phyloP scores from a whole-genome alignment of 257 asterid genomes.

The Ocimum tenuiflorum region DNA sequence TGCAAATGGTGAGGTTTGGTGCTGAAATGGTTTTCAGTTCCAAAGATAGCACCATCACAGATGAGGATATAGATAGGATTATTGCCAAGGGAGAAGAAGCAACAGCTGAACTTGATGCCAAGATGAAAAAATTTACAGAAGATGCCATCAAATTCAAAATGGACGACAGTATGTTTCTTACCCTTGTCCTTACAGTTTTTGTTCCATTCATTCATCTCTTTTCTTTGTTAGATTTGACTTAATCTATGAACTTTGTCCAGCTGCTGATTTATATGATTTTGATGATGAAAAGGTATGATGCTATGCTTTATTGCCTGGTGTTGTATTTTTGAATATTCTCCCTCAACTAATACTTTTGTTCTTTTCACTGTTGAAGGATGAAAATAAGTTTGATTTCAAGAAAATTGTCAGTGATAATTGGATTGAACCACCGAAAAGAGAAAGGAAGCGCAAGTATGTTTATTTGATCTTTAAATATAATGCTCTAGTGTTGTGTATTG shows the following conservation, averaged over 20 bases:
- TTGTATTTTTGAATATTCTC: neutral
- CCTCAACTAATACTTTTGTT: constrained; percentile 6
- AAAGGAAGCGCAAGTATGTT: constrained; percentile 93
- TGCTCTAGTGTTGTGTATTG: neutral
- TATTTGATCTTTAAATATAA: constrained; percentile 2
- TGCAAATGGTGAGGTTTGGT: constrained; percentile 98
- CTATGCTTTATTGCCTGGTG: constrained; percentile 2
- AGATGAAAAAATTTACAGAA: constrained; percentile 97
- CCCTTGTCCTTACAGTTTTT: constrained; percentile 1
- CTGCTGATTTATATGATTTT: constrained; percentile 93
- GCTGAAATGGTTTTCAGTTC: constrained; percentile 99
- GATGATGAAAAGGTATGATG: constrained; percentile 78
- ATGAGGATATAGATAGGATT: constrained; percentile 95
- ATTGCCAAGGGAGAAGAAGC: constrained; percentile 99
- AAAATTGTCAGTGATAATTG: constrained; percentile 88
- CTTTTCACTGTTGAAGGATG: constrained; percentile 50
- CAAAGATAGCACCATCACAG: constrained; percentile 97
- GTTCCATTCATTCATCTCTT: constrained; percentile 9
- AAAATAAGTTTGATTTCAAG: constrained; percentile 84
- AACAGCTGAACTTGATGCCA: constrained; percentile 98
- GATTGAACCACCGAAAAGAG: constrained; percentile 91
- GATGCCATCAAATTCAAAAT: constrained; percentile 96
- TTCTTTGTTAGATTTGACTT: constrained; percentile 28
- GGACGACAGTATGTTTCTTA: constrained; percentile 81
- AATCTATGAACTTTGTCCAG: constrained; percentile 42